Conservation (phyloP, 768 basidiomycete genomes). For the Kwoniella mangroviensis region DNA sequence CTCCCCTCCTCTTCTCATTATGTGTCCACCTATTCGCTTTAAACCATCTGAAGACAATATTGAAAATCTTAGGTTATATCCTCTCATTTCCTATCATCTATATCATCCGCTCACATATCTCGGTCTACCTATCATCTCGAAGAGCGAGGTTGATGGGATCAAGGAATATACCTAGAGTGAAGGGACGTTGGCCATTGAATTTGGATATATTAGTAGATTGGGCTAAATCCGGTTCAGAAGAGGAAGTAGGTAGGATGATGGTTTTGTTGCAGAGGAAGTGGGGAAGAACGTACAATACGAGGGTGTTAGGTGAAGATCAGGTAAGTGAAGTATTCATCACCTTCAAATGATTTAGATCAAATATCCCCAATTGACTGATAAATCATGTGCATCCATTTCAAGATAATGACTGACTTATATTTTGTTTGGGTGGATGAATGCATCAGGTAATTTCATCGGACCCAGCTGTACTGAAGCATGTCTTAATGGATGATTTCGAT, state of each 20-base stretch:
- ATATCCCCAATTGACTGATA: too few relatives aligned
- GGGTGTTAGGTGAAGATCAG: constrained; percentile 53
- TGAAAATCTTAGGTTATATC: constrained; percentile 20
- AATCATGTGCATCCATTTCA: too few relatives aligned
- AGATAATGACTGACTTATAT: too few relatives aligned
- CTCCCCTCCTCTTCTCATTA: constrained; percentile 18
- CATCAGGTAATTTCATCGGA: constrained; percentile 44
- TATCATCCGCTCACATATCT: constrained; percentile 22
- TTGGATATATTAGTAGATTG: constrained; percentile 50
- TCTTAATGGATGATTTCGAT: constrained; percentile 40
- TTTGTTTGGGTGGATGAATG: too few relatives aligned
- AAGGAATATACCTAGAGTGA: constrained; percentile 33
- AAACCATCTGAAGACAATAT: neutral
- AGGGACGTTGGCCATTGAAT: constrained; percentile 48
- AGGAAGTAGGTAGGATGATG: constrained; percentile 54
- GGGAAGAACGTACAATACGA: constrained; percentile 50
- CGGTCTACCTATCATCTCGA: constrained; percentile 1
- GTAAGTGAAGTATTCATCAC: constrained; percentile 24
- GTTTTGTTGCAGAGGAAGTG: constrained; percentile 35
- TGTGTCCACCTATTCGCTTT: neutral
- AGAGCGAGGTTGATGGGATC: constrained; percentile 30
- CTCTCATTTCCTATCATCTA: constrained; percentile 31
- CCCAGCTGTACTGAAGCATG: constrained; percentile 45
- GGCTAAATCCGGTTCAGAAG: constrained; percentile 45
- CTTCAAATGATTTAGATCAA: too few relatives aligned